phyloP scores from a whole-genome alignment of 345 rosid genomes.

The Camelina neglecta region DNA sequence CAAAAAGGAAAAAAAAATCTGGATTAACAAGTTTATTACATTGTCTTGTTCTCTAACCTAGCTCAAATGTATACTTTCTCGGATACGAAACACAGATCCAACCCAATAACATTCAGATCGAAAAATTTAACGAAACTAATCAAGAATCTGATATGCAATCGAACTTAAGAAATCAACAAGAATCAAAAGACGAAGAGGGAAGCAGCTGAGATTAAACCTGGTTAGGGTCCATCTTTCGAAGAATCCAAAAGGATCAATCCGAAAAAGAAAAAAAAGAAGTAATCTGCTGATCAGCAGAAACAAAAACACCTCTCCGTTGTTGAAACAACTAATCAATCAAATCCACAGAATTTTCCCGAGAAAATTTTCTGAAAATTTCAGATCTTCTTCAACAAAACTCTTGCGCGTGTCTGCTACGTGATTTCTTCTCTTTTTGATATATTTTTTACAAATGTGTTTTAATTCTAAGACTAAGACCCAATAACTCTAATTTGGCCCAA shows the following conservation, averaged over 20 bases:
- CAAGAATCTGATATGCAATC: slow-evolving; percentile 23
- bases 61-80: slow-evolving; percentile 32
- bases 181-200: slow-evolving; percentile 7
- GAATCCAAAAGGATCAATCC: slow-evolving; percentile 31
- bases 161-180: slow-evolving; percentile 23
- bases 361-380: slow-evolving; percentile 26
- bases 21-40: background rate
- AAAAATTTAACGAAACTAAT: background rate
- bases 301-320: slow-evolving; percentile 15
- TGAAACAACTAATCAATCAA: slow-evolving; percentile 1
- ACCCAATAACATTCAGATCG: slow-evolving; percentile 33
- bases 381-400: slow-evolving; percentile 45
- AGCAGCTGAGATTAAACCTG: slow-evolving; percentile 39
- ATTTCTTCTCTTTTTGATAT: slow-evolving; percentile 29
- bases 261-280: background rate
- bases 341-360: slow-evolving; percentile 35
- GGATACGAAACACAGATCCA: slow-evolving; percentile 35
- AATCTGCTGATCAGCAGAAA: slow-evolving; percentile 30
- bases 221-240: slow-evolving; percentile 44
- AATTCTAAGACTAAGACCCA: slow-evolving; percentile 3
- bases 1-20: background rate
- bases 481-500: slow-evolving; percentile 10
- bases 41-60: slow-evolving; percentile 11
- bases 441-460: background rate
- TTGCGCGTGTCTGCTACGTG: slow-evolving; percentile 35